phyloP scores from a whole-genome alignment of 495 filamentous ascomycete genomes.

The Podospora didyma region DNA sequence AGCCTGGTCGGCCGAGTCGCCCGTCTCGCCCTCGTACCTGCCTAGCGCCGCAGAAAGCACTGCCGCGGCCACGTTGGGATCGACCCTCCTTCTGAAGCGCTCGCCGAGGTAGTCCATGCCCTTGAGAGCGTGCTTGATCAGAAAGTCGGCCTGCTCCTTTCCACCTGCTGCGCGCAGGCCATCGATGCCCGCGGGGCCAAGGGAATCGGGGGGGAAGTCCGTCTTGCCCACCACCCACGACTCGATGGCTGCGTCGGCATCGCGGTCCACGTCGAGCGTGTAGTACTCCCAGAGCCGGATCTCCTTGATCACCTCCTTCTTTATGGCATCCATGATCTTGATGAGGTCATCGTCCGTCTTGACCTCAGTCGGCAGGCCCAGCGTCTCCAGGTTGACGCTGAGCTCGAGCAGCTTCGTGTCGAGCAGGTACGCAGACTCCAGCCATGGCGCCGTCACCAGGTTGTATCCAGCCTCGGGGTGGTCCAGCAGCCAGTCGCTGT shows the following conservation, averaged over 20 bases:
- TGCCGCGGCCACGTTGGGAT: conserved; percentile 64
- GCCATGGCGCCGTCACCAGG: conserved; percentile 85
- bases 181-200: conserved; percentile 39
- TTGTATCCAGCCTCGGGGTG: conserved; percentile 98
- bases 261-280: conserved; percentile 70
- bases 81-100: conserved; percentile 65
- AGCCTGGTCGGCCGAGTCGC: conserved; percentile 39
- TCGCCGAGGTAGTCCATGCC: conserved; percentile 71
- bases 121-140: conserved; percentile 55
- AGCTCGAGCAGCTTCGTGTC: conserved; percentile 82
- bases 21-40: conserved; percentile 49
- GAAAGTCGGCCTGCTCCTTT: conserved; percentile 50
- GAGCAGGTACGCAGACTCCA: conserved; percentile 81
- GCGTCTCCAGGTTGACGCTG: conserved; percentile 58
- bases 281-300: conserved; percentile 93
- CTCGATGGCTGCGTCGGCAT: conserved; percentile 62
- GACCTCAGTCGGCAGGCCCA: conserved; percentile 72
- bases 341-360: conserved; percentile 69
- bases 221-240: conserved; percentile 62
- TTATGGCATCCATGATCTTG: conserved; percentile 78
- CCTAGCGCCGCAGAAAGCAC: conserved; percentile 68
- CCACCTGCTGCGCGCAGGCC: conserved; percentile 35
- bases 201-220: conserved; percentile 40
- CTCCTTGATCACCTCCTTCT: conserved; percentile 69
- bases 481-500: conserved; percentile 88